Conservation (phyloP, 2,329 filamentous ascomycete genomes). For the Alternaria infectoria region DNA sequence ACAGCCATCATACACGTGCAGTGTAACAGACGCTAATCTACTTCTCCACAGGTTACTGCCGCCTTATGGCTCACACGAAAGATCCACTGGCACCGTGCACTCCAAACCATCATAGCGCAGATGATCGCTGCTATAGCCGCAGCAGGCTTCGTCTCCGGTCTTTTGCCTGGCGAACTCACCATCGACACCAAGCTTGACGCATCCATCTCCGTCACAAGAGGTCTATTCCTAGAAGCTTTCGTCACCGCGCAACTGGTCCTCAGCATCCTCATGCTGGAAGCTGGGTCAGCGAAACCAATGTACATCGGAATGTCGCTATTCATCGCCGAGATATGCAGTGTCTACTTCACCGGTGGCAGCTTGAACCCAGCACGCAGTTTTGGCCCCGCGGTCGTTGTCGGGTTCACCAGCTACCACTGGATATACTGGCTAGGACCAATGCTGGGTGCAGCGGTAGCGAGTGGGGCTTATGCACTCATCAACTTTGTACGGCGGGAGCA, state of each 20-base stretch:
- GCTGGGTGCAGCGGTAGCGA: slow-evolving; percentile 52
- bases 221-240: slow-evolving; percentile 39
- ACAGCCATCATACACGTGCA: neutral
- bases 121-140: slow-evolving; percentile 40
- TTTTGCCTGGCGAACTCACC: slow-evolving; percentile 39
- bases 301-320: slow-evolving; percentile 75
- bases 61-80: slow-evolving; percentile 28
- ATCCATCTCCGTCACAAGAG: slow-evolving; percentile 31
- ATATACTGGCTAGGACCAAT: slow-evolving; percentile 53
- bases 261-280: slow-evolving; percentile 63
- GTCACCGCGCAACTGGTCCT: slow-evolving; percentile 45
- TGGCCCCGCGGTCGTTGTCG: slow-evolving; percentile 54
- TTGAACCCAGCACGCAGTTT: slow-evolving; percentile 56
- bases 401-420: slow-evolving; percentile 43
- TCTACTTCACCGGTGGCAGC: slow-evolving; percentile 54
- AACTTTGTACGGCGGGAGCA: slow-evolving; percentile 15
- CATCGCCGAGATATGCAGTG: slow-evolving; percentile 60
- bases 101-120: slow-evolving; percentile 36
- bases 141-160: slow-evolving; percentile 33
- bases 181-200: slow-evolving; percentile 30
- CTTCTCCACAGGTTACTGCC: slow-evolving; percentile 28
- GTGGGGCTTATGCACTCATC: slow-evolving; percentile 56
- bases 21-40: slow-evolving; percentile 6
- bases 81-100: slow-evolving; percentile 29
- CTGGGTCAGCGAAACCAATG: slow-evolving; percentile 67